Conservation (phyloP, 768 basidiomycete genomes). For the Pulveroboletus sp. region DNA sequence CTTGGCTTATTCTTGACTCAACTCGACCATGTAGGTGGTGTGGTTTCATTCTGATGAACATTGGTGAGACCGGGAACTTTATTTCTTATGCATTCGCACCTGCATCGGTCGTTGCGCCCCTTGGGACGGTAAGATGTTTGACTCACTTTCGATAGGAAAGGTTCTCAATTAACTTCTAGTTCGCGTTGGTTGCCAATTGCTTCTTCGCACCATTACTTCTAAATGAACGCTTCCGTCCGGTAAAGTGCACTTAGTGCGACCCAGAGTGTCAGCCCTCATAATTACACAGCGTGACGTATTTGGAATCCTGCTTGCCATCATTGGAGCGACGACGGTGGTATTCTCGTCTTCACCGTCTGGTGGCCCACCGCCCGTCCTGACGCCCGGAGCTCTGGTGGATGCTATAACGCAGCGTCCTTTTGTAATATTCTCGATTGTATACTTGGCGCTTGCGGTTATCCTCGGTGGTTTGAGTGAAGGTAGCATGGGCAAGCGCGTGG, state of each 20-base stretch:
- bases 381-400: slow-evolving; percentile 60
- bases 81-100: slow-evolving; percentile 88
- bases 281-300: slow-evolving; percentile 64
- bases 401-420: slow-evolving; percentile 76
- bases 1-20: background rate
- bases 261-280: slow-evolving; percentile 13
- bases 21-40: slow-evolving; percentile 62
- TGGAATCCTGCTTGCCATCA: slow-evolving; percentile 75
- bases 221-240: slow-evolving; percentile 78
- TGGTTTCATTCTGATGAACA: slow-evolving; percentile 84
- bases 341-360: slow-evolving; percentile 73
- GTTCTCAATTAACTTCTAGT: slow-evolving; percentile 39
- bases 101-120: slow-evolving; percentile 89
- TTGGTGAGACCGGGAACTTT: slow-evolving; percentile 91
- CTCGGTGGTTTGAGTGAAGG: slow-evolving; percentile 69
- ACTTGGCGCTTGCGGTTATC: slow-evolving; percentile 51
- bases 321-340: slow-evolving; percentile 94
- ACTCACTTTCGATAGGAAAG: background rate
- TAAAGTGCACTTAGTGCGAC: slow-evolving; percentile 29
- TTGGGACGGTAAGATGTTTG: slow-evolving; percentile 75
- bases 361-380: slow-evolving; percentile 49
- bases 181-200: slow-evolving; percentile 94
- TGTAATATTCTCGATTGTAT: slow-evolving; percentile 68
- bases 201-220: slow-evolving; percentile 87
- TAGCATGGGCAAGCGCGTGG: slow-evolving; percentile 57